Percentiles rank a stretch among this genome's conserved stretches.
phyloP scores from a whole-genome alignment of 1,284 basidiomycete genomes.

The Sporisorium iseilematis-ciliati region DNA sequence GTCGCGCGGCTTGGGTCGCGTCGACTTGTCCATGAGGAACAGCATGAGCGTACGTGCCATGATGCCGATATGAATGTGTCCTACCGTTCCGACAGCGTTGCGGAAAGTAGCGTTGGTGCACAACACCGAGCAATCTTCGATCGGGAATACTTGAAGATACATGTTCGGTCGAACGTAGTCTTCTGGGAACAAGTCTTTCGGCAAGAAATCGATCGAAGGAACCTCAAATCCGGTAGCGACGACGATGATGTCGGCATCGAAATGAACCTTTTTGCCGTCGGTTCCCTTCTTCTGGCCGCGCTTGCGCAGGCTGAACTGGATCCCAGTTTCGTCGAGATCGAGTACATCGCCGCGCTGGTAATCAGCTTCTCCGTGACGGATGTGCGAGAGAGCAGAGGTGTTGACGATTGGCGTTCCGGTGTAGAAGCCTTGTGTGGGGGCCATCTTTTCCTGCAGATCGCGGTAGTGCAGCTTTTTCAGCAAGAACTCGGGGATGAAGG shows the following conservation, averaged over 20 bases:
- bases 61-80: constrained; percentile 65
- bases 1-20: constrained; percentile 74
- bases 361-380: constrained; percentile 73
- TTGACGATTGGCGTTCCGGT: constrained; percentile 73
- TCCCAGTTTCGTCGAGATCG: constrained; percentile 72
- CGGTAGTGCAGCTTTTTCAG: constrained; percentile 74
- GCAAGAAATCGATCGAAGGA: constrained; percentile 75
- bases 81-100: constrained; percentile 70
- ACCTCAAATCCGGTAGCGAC: constrained; percentile 77
- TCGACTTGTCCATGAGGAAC: constrained; percentile 74
- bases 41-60: constrained; percentile 76
- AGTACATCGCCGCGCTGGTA: constrained; percentile 76
- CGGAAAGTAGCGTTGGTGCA: constrained; percentile 76
- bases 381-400: constrained; percentile 74
- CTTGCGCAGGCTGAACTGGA: constrained; percentile 70
- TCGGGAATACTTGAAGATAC: constrained; percentile 77
- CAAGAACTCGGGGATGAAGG: constrained; percentile 73
- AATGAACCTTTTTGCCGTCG: constrained; percentile 69
- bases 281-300: constrained; percentile 67
- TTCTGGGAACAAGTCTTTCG: constrained; percentile 76
- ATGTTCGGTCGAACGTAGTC: constrained; percentile 74
- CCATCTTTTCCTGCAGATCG: constrained; percentile 72
- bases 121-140: constrained; percentile 74
- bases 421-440: constrained; percentile 63
- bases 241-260: constrained; percentile 75